Conservation (phyloP, 306 rosid genomes). For the Hippophae tibetana region DNA sequence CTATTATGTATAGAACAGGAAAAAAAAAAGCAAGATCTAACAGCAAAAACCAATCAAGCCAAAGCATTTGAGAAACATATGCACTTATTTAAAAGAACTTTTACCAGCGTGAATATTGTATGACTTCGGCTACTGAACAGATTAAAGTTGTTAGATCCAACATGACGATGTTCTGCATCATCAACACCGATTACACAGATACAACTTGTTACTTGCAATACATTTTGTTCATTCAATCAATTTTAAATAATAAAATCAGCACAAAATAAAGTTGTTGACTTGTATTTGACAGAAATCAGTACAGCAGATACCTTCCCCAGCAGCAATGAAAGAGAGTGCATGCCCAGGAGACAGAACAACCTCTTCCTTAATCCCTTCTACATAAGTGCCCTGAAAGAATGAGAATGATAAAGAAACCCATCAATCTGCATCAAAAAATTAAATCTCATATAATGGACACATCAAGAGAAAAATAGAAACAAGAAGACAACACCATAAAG, state of each 20-base stretch:
- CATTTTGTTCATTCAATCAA: slow-evolving; percentile 8
- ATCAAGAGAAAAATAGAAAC: no score
- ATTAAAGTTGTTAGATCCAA: slow-evolving; percentile 97
- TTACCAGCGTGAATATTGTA: slow-evolving; percentile 96
- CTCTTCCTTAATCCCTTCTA: slow-evolving; percentile 98
- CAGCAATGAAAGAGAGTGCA: slow-evolving; percentile 96
- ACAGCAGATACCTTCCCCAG: slow-evolving; percentile 78
- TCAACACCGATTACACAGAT: slow-evolving; percentile 10
- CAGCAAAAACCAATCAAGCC: not conserved
- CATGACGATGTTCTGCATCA: slow-evolving; percentile 94
- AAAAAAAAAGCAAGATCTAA: not conserved
- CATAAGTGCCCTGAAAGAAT: slow-evolving; percentile 84
- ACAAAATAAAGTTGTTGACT: slow-evolving; percentile 1
- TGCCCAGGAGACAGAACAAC: slow-evolving; percentile 98
- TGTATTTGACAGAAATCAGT: slow-evolving; percentile 8
- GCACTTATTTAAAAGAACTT: not conserved
- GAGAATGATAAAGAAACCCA: slow-evolving; percentile 9
- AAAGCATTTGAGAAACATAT: not conserved
- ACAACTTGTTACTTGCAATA: not conserved
- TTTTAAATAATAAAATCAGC: not conserved
- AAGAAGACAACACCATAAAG: no score
- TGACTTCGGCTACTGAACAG: slow-evolving; percentile 98
- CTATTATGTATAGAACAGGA: no score
- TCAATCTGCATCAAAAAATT: not conserved
- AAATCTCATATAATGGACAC: not conserved